phyloP scores from a whole-genome alignment of 208 protist genomes.

The Trypanosomatidae sp. region DNA sequence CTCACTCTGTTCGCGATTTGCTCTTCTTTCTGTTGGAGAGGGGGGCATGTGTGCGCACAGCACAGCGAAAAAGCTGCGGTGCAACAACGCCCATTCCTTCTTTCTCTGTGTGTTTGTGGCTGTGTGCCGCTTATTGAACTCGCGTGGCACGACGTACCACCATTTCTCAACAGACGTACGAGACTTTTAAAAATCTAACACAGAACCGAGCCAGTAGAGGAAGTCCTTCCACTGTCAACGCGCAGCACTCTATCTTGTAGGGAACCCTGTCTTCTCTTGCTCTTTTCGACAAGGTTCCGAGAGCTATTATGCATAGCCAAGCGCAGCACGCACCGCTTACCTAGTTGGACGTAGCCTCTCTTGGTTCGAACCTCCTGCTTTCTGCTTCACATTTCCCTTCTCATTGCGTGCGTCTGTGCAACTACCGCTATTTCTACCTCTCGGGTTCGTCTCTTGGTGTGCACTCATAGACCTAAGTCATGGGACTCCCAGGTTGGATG shows the following conservation, averaged over 20 bases:
- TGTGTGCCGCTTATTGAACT: background rate
- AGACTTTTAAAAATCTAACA: background rate
- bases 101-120: background rate
- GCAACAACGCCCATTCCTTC: background rate
- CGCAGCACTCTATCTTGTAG: background rate
- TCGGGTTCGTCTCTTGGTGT: background rate
- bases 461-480: slow-evolving; percentile 3
- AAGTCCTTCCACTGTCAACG: background rate
- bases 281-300: background rate
- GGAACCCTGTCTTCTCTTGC: background rate
- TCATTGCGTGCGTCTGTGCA: background rate
- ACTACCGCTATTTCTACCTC: too few species aligned
- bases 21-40: background rate
- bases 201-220: background rate
- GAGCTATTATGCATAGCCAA: background rate
- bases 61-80: background rate
- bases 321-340: background rate
- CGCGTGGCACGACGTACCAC: background rate
- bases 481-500: slow-evolving; percentile 74
- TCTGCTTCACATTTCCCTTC: background rate
- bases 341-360: background rate
- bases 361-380: background rate
- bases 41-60: background rate
- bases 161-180: background rate
- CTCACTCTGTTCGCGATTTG: background rate